Conservation (phyloP, 306 rosid genomes). For the Pachyrhizus erosus region DNA sequence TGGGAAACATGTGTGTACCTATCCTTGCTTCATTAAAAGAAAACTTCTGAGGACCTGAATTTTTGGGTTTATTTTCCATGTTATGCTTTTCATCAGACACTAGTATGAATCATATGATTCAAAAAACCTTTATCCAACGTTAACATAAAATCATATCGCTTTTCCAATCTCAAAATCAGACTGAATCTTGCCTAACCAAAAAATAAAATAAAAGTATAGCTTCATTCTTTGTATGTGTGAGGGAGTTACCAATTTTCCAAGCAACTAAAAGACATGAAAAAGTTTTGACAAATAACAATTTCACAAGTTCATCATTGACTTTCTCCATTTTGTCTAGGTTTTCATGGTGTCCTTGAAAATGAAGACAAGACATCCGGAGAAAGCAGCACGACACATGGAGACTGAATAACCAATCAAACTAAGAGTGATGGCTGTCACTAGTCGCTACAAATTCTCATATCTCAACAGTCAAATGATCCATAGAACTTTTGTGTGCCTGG, state of each 20-base stretch:
- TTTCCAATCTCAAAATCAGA: slow-evolving; percentile 13
- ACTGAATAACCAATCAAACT: slow-evolving; percentile 14
- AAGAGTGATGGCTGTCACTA: not conserved
- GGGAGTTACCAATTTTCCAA: not conserved
- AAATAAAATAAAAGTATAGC: not conserved
- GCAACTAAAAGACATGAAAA: slow-evolving; percentile 8
- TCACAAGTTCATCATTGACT: slow-evolving; percentile 37
- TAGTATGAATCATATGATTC: slow-evolving; percentile 24
- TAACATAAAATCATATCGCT: not conserved
- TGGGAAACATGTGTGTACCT: slow-evolving; percentile 49
- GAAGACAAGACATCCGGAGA: slow-evolving; percentile 27
- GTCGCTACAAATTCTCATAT: slow-evolving; percentile 35
- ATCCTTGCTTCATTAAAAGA: slow-evolving; percentile 18
- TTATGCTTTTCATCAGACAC: not conserved
- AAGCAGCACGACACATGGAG: not conserved
- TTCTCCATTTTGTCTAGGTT: not conserved
- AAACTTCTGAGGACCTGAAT: not conserved
- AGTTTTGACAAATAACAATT: slow-evolving; percentile 17
- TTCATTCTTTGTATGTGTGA: not conserved
- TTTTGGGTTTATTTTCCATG: slow-evolving; percentile 7
- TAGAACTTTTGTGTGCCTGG: not conserved
- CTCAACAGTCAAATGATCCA: slow-evolving; percentile 9
- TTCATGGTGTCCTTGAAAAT: not conserved
- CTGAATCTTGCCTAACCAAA: not conserved
- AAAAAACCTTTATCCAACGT: slow-evolving; percentile 10